A percentile compares a stretch with the other conserved stretches of the same genome.
These are phyloP conservation scores for Allantophomopsis lycopodina DNA, from an alignment of 2,329 filamentous ascomycete genomes.

Conservation along the genomic window DNA sequence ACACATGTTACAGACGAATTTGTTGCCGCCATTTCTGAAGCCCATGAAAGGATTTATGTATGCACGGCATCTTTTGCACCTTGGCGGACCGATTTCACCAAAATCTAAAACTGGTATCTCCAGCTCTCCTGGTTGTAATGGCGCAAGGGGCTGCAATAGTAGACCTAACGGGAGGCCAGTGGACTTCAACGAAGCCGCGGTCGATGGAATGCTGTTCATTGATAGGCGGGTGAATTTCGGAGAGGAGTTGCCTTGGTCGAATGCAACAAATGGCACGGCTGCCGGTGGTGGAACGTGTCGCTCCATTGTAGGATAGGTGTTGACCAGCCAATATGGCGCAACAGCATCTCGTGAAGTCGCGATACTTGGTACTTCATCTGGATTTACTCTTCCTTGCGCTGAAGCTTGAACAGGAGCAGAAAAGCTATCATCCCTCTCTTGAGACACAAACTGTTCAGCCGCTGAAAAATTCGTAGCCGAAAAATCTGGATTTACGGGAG, in stretches of 20 bases:
- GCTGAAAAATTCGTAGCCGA: slow-evolving; percentile 25
- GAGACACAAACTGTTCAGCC: slow-evolving; percentile 31
- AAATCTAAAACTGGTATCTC: slow-evolving; percentile 90
- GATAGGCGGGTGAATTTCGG: slow-evolving; percentile 88
- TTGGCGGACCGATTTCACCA: slow-evolving; percentile 76
- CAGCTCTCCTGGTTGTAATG: slow-evolving; percentile 70
- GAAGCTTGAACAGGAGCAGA: slow-evolving; percentile 42
- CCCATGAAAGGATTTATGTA: slow-evolving; percentile 99
- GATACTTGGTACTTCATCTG: slow-evolving; percentile 86
- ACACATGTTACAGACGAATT: slow-evolving; percentile 97
- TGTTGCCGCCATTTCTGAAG: slow-evolving; percentile 86
- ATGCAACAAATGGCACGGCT: slow-evolving; percentile 79
- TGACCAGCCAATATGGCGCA: slow-evolving; percentile 71
- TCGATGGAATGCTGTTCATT: slow-evolving; percentile 83
- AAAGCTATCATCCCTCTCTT: slow-evolving; percentile 24
- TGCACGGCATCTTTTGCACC: slow-evolving; percentile 82
- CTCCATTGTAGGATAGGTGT: slow-evolving; percentile 93
- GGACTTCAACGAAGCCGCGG: slow-evolving; percentile 62
- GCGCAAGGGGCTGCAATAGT: slow-evolving; percentile 76
- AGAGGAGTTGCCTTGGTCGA: slow-evolving; percentile 91
- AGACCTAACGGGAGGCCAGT: slow-evolving; percentile 81
- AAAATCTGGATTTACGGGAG: slow-evolving; percentile 38
- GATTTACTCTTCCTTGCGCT: slow-evolving; percentile 65
- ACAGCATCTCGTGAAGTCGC: slow-evolving; percentile 71
- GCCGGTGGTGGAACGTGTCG: slow-evolving; percentile 84